Base-by-base conservation (phyloP, 1,284 basidiomycete species). In the Papiliotrema laurentii region DNA sequence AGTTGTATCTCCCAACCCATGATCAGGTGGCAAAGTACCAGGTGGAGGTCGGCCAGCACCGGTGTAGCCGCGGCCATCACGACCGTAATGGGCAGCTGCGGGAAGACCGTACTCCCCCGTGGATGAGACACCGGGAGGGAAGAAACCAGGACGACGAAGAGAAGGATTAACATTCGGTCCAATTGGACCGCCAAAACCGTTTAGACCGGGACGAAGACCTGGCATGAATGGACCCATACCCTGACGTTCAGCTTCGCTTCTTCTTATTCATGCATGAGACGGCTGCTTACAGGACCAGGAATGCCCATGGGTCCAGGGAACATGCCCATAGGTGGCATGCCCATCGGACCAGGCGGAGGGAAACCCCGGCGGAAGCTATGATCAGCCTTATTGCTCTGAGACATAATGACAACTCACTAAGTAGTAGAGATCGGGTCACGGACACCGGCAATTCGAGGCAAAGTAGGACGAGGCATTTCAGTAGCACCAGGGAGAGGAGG, bases 361-460 rank as follows among this genome's bases (percentile, higher is more conserved):
- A 72, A 70, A 13, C 68, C 69, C 45, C 69, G 59, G 39, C 69
- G 61, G 61, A 69, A 70, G 55, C 68, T 69, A 35, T 2, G 24
- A 34, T 53, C 43, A 52, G 50, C 42, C 3, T 33, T 11, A 25
- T 22, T 25, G 7, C 14, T 31, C 5, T 34, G 19, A 42, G 5
- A 16, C 5, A 6, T 19, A 21, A 4, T 3, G 11, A 13, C 2
- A 2, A 56, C 68, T 60, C 40, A 70, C 65, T 72, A 72, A 34
- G 69, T 72, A 40, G 69, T 70, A 33, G 69, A 69, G 41, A 72
- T 69, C 5, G 70, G 68, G 56, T 70, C 66, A 25, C 70, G 59
- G 41, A 64, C 59, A 51, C 65, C 63, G 44, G 62, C 70, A 40
- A 68, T 65, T 16, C 64, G 57, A 39, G 66, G 65, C 38, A 68